Conservation (phyloP, 768 basidiomycete genomes). For the Lactarius indigo region DNA sequence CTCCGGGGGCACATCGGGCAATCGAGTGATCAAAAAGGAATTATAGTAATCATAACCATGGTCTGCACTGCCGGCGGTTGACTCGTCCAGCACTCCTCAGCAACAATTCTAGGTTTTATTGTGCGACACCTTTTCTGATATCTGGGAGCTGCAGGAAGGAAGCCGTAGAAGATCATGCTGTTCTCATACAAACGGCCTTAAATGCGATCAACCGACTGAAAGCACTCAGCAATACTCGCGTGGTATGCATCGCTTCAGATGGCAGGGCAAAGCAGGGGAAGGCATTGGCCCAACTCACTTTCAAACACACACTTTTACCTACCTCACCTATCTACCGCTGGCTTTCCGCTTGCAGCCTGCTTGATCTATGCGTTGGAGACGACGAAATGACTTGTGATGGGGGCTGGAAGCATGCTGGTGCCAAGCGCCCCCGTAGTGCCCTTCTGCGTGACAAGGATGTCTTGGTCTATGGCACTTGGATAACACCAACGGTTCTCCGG, state of each 20-base stretch:
- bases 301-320: neutral
- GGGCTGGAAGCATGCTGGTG: neutral
- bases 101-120: neutral
- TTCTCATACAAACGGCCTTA: neutral
- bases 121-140: neutral
- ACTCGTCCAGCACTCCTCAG: no score
- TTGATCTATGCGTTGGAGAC: neutral
- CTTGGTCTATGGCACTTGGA: neutral
- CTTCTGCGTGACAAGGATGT: constrained; percentile 4
- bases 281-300: neutral
- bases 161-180: neutral
- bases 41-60: no score
- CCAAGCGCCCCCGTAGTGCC: neutral
- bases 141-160: constrained; percentile 4
- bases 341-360: neutral
- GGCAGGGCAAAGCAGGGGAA: neutral
- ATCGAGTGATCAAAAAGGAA: no score
- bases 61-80: no score
- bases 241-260: neutral
- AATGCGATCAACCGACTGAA: neutral
- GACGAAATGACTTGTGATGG: constrained; percentile 7
- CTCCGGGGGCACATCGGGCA: no score
- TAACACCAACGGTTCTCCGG: neutral
- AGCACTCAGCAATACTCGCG: neutral
- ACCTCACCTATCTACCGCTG: neutral